Base-by-base conservation (phyloP, 169 alveolate species). In the Plasmodium chabaudi region DNA sequence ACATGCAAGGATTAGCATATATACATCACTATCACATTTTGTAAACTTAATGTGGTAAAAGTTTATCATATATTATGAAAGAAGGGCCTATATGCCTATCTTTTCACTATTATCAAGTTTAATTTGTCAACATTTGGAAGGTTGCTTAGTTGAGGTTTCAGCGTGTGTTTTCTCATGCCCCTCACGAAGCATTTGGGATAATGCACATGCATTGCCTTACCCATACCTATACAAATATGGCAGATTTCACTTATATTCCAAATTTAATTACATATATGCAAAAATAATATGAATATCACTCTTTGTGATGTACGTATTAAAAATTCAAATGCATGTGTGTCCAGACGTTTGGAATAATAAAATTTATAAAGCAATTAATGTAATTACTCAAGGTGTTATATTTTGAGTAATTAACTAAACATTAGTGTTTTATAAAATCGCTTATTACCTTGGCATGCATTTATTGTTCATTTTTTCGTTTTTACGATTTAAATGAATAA, bases 381-480 rank as follows among this genome's bases (percentile, higher is more conserved):
- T 75, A 75, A 75, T 63, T 57, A 75, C 39, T 51, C 44, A 19
- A 56, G 44, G 57, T 75, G 88, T 75, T 75, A 63, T 75, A 75
- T 70, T 56, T 49, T 39, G 21, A 39, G 53, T 75, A 57, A 25
- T 75, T 75, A 63, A 5, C 51, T 61, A n/a, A 19, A 34, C 39
- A 44, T 67, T 75, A 56, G 39, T 61, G 39, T 55, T 25, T 5
- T 63, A 34, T 68, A 10, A 23, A 27, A 7, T 75, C 88, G 88
- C 88, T 75, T 75, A 75, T 75, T 74, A 75, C 88, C 88, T 75
- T 75, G 64, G 88, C 88, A 75, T 75, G 88, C 61, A 68, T 75
- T 75, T 75, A 75, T 75, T 75, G 88, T 75, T 75, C 56, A 39
- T 56, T 68, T 46, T 19, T 12, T 63, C n/a, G 42, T 15, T 68